Conservation (phyloP, 73 alveolate genomes). For the Paramecium pentaurelia region DNA sequence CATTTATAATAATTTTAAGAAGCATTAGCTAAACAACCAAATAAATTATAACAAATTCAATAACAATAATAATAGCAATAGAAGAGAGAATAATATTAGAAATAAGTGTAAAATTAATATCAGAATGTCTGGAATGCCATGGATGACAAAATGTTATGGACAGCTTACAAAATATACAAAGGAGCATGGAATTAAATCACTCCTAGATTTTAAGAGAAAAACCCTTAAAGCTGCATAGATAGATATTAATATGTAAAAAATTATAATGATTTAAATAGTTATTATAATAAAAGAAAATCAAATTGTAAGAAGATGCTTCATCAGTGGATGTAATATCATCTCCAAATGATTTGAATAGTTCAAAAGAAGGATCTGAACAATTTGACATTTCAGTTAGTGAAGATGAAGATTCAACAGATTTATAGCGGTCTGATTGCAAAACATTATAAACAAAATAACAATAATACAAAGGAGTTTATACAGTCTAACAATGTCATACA, state of each 20-base stretch:
- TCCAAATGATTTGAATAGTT: not conserved
- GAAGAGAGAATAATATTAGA: not conserved
- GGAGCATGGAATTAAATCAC: constrained; percentile 16
- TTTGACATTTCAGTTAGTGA: not conserved
- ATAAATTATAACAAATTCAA: not conserved
- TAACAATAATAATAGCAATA: not conserved
- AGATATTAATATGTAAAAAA: not conserved
- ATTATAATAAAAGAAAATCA: not conserved
- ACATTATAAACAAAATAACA: not conserved
- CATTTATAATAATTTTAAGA: not conserved
- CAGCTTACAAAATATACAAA: not conserved
- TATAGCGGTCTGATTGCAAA: not conserved
- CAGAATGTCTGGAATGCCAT: constrained; percentile 1
- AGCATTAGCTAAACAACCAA: not conserved
- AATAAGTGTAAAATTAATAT: not conserved
- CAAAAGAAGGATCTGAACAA: not conserved
- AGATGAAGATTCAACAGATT: constrained; percentile 15
- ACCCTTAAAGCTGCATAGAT: not conserved
- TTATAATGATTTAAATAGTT: not conserved
- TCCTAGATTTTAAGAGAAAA: not conserved
- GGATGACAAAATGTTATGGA: not conserved
- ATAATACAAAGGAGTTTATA: not conserved
- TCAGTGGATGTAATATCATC: not conserved
- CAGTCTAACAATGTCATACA: not conserved
- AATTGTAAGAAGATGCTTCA: not conserved